A percentile compares a stretch with the other conserved stretches of the same genome.
phyloP scores from a whole-genome alignment of 1,284 basidiomycete species.

The Limonomyces culmigenus region DNA sequence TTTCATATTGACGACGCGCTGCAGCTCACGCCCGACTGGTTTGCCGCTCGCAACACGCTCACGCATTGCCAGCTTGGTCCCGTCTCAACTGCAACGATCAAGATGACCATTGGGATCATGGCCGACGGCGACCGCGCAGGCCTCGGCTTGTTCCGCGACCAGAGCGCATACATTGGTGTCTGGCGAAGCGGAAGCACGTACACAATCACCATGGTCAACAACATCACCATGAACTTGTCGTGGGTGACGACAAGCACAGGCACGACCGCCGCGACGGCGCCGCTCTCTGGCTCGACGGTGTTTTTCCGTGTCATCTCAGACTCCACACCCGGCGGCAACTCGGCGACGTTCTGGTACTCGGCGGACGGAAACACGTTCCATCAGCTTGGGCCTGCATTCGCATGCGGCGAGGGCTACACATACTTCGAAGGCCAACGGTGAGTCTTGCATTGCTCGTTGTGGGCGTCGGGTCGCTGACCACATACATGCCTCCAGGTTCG shows the following conservation, averaged over 20 bases:
- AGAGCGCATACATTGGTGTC: constrained; percentile 12
- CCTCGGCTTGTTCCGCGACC: constrained; percentile 11
- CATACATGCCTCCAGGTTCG: no score
- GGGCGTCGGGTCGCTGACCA: no score
- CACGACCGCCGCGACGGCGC: constrained; percentile 2
- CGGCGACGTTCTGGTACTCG: not conserved
- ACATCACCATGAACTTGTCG: constrained; percentile 9
- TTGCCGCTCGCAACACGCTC: not conserved
- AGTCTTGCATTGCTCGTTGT: no score
- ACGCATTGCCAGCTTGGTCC: constrained; percentile 11
- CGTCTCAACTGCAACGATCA: constrained; percentile 11
- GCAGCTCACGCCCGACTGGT: not conserved
- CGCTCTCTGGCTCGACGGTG: not conserved
- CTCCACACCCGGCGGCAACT: not conserved
- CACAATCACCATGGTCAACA: constrained; percentile 8
- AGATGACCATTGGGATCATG: constrained; percentile 9
- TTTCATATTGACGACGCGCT: no score
- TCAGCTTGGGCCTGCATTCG: not conserved
- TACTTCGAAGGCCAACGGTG: not conserved
- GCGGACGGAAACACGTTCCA: not conserved
- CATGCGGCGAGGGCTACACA: not conserved
- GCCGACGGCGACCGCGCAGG: constrained; percentile 12
- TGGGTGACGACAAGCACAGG: constrained; percentile 11
- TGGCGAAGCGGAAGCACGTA: constrained; percentile 6
- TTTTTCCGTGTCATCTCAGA: not conserved